Conservation (phyloP, 164 flowering plant species). For the Pachysandra terminalis region DNA sequence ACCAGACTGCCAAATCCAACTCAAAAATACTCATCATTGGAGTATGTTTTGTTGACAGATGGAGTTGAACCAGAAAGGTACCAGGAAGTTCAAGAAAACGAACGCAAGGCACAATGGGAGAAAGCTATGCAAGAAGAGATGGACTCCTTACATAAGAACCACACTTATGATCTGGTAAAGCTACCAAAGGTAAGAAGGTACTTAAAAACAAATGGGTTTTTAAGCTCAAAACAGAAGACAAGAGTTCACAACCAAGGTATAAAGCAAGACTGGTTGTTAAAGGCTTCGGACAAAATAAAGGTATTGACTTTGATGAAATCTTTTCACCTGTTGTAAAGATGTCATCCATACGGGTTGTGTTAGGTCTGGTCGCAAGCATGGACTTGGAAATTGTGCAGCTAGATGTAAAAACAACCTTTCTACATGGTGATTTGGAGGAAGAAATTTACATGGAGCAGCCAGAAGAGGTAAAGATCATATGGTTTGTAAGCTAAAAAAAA, state of each 20-base stretch:
- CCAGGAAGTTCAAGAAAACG: neutral
- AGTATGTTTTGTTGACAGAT: neutral
- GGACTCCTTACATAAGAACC: neutral
- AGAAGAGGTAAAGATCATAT: neutral
- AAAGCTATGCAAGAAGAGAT: neutral
- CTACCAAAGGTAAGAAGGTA: neutral
- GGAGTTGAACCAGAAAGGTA: neutral
- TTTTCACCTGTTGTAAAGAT: constrained; percentile 1
- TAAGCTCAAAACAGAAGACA: neutral
- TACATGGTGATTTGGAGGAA: neutral
- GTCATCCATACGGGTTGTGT: neutral
- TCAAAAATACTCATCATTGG: neutral
- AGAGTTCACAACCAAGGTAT: neutral
- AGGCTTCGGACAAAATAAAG: neutral
- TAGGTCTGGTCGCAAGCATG: neutral
- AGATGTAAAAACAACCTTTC: neutral
- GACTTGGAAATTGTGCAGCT: neutral
- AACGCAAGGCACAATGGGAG: neutral
- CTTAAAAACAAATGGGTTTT: neutral
- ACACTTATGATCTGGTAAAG: neutral
- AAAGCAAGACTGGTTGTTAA: neutral
- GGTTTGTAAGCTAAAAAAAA: neutral
- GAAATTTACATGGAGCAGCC: neutral
- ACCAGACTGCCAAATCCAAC: neutral
- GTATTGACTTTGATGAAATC: constrained; percentile 7